These are phyloP conservation scores for Secale cereale DNA, from an alignment of 176 grass and related monocot species.

Conservation along the genomic window DNA sequence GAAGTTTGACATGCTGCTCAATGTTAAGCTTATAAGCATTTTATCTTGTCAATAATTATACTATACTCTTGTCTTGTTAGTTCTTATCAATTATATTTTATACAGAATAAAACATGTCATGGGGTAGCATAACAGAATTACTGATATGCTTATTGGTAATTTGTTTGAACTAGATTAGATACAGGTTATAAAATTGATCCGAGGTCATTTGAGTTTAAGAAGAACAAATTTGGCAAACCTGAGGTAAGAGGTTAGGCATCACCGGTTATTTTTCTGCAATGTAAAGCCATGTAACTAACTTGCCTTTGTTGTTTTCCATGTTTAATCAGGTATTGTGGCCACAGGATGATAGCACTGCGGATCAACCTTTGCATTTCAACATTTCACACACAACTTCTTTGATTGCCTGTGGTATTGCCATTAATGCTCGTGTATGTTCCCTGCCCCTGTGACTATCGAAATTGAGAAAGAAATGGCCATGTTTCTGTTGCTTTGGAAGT, in stretches of 20 bases:
- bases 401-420: constrained; percentile 77
- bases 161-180: constrained; percentile 87
- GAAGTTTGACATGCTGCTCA: background rate
- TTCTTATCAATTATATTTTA: background rate
- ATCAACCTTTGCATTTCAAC: constrained; percentile 79
- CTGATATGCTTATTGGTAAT: constrained; percentile 32
- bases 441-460: background rate
- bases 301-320: constrained; percentile 33
- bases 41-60: constrained; percentile 1
- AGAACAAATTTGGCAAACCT: constrained; percentile 90
- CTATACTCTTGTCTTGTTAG: background rate
- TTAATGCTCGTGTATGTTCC: constrained; percentile 56
- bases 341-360: constrained; percentile 30
- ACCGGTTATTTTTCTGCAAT: background rate
- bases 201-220: constrained; percentile 82
- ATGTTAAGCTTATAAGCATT: background rate
- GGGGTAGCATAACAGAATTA: constrained; percentile 11
- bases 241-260: constrained; percentile 54
- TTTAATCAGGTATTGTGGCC: constrained; percentile 61
- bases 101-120: constrained; percentile 8
- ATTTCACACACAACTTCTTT: constrained; percentile 91
- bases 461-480: background rate
- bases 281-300: background rate
- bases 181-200: constrained; percentile 62
- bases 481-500: constrained; percentile 12